These are phyloP conservation scores for Eucalyptus microcorys DNA, from an alignment of 345 rosid genomes.

Conservation along the genomic window DNA sequence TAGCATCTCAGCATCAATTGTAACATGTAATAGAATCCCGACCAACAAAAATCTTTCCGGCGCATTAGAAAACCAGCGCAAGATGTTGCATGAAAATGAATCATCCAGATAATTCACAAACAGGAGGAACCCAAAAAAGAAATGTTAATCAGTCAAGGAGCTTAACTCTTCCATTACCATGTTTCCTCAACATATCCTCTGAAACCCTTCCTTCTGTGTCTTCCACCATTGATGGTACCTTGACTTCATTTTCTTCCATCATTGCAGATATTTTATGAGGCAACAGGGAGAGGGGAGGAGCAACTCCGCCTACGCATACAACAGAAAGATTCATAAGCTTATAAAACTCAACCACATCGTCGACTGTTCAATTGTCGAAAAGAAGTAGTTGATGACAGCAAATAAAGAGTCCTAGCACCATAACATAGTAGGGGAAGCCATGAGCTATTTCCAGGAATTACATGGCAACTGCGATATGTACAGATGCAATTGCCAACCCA, in stretches of 20 bases:
- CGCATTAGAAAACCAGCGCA: not conserved
- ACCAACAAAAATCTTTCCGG: not conserved
- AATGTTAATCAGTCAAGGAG: not conserved
- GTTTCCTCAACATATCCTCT: not conserved
- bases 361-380: not conserved
- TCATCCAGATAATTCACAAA: not conserved
- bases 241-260: not conserved
- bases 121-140: not conserved
- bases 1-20: not conserved
- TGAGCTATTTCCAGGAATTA: conserved; percentile 16
- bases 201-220: not conserved
- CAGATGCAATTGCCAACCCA: conserved; percentile 61
- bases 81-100: not conserved
- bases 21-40: not conserved
- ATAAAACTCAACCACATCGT: not conserved
- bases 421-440: not conserved
- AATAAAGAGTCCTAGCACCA: not conserved
- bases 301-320: conserved; percentile 43
- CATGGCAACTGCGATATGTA: conserved; percentile 95
- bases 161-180: not conserved
- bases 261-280: not conserved
- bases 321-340: not conserved
- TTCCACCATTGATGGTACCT: not conserved
- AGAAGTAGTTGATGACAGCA: not conserved
- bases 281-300: conserved; percentile 27